Conservation (phyloP, 495 filamentous ascomycete species). For the Podospora pseudocomata region DNA sequence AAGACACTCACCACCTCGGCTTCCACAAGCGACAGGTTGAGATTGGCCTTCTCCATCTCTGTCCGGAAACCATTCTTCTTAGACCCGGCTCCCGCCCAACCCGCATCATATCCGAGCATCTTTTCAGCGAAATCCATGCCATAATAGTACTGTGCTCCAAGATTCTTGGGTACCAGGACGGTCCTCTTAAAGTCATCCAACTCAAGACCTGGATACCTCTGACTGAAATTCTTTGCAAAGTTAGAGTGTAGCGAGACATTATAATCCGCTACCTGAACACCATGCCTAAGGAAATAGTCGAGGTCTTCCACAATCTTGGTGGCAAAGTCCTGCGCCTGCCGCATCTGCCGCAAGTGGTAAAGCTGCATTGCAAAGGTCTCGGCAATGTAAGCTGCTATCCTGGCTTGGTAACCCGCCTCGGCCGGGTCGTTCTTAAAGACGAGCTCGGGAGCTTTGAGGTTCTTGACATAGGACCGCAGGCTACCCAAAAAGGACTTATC, state of each 20-base stretch:
- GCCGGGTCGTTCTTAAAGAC: conserved; percentile 43
- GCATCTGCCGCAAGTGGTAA: conserved; percentile 71
- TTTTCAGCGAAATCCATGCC: conserved; percentile 67
- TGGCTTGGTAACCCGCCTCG: conserved; percentile 56
- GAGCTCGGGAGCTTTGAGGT: conserved; percentile 50
- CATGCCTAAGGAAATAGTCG: conserved; percentile 70
- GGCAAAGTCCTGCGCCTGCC: conserved; percentile 58
- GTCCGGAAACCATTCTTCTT: conserved; percentile 66
- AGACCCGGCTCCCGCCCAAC: conserved; percentile 65
- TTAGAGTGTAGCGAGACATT: conserved; percentile 82
- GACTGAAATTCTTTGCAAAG: conserved; percentile 77
- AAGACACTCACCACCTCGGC: conserved; percentile 72
- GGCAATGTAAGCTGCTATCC: conserved; percentile 75
- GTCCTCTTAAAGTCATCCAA: conserved; percentile 76
- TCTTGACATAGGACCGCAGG: conserved; percentile 65
- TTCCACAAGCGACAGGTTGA: conserved; percentile 87
- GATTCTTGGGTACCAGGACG: conserved; percentile 51
- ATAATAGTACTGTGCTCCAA: conserved; percentile 79
- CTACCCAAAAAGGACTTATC: conserved; percentile 67
- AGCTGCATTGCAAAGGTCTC: conserved; percentile 90
- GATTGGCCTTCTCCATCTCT: conserved; percentile 81
- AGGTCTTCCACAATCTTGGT: conserved; percentile 68
- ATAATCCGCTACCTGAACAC: conserved; percentile 69
- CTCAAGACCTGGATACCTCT: conserved; percentile 64
- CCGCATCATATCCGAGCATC: conserved; percentile 69